Base-by-base conservation (phyloP, 129 eudicot species). In the Chrysanthemum lavandulifolium region DNA sequence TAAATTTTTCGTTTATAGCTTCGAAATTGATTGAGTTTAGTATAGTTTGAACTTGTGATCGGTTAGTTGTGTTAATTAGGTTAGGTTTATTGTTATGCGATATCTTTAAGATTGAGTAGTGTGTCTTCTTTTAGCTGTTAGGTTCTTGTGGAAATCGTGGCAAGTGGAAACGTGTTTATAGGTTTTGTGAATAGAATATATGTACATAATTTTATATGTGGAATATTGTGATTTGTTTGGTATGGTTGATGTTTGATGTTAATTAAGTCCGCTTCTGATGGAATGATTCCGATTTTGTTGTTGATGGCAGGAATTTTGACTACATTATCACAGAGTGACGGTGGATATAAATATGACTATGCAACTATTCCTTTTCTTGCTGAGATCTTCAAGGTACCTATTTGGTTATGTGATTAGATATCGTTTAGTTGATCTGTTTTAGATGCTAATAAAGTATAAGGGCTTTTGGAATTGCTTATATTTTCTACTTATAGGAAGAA, bases 281-380 rank as follows among this genome's bases (percentile, higher is more conserved):
- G 67, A 56, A 53, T 65, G 73, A 13, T 83, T 19, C 36, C 61
- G 48, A 27, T 45, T 67, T 76, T 6, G 3, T 29, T 25, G 31
- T 61, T 27, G 48, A 16, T 78, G 62, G 80, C 90, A 95, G 97
- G 99, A 69, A 95, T 95, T 63, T 79, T 95, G 84, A 91, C 99
- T 1, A 95, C 97, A 59, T 76, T 94, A 74, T 94, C 98, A 4
- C 98, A 94, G 78, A 95, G 88, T 61, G 73, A 88, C 68, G 96
- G 99, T 56, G 89, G 89, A 40, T 95, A 95, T 78, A 90, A 84
- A 72, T 95, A 90, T 86, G 99, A 95, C 76, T 95, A 88, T 79
- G 97, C 97, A 43, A 90, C 97, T 61, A 86, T 95, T 83, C 97
- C 99, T 72, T 95, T 95, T 81, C 99, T 90, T 70, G 99, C 99